phyloP scores from a whole-genome alignment of 75 land plant species.

The Pinus tabuliformis region DNA sequence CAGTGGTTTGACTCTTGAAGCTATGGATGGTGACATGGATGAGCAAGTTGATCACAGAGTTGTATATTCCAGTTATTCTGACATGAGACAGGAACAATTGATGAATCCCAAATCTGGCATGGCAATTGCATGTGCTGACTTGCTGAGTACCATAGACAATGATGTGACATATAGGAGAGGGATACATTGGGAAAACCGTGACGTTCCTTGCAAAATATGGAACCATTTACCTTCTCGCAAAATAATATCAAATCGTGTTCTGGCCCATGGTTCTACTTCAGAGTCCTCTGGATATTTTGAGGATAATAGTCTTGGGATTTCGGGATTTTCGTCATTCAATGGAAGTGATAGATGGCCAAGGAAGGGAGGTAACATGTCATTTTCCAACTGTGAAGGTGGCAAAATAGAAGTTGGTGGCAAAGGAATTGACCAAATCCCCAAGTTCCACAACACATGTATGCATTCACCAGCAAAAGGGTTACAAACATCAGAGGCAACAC shows the following conservation, averaged over 20 bases:
- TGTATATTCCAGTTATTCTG: constrained; percentile 48
- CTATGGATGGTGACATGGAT: constrained; percentile 40
- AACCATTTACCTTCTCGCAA: constrained; percentile 7
- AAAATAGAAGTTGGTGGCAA: background rate
- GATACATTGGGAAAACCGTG: background rate
- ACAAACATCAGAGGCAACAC: constrained; percentile 41
- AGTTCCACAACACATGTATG: constrained; percentile 38
- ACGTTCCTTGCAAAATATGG: constrained; percentile 3
- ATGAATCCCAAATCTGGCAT: constrained; percentile 33
- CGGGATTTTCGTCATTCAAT: constrained; percentile 5
- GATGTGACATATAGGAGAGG: background rate
- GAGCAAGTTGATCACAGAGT: constrained; percentile 7
- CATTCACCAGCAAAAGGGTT: constrained; percentile 47
- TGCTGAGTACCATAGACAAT: background rate
- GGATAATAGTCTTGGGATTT: background rate
- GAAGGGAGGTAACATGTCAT: background rate
- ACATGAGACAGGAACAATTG: constrained; percentile 11
- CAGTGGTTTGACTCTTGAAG: constrained; percentile 50
- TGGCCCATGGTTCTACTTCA: background rate
- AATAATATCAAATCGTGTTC: background rate
- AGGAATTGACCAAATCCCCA: constrained; percentile 3
- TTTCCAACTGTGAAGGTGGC: background rate
- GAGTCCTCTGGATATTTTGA: background rate
- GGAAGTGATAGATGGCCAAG: background rate
- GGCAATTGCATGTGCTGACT: constrained; percentile 19